phyloP scores from a whole-genome alignment of 345 rosid species.

The Clausena lansium region DNA sequence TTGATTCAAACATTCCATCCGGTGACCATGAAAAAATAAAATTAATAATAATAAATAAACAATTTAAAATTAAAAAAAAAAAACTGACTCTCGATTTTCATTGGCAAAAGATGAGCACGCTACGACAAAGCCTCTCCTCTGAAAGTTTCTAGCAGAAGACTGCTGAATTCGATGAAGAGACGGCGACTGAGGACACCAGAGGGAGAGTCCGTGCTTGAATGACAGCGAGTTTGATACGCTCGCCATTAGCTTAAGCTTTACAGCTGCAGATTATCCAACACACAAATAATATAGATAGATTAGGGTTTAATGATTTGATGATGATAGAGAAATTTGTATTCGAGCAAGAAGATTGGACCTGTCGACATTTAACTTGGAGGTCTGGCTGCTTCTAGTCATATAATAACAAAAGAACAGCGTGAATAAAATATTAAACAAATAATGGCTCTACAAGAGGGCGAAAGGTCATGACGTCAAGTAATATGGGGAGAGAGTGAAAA shows the following conservation, averaged over 20 bases:
- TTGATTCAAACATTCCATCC: not conserved
- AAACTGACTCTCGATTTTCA: slow-evolving; percentile 79
- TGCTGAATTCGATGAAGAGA: slow-evolving; percentile 41
- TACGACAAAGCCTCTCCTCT: slow-evolving; percentile 47
- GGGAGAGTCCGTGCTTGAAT: slow-evolving; percentile 56
- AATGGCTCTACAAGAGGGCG: slow-evolving; percentile 37
- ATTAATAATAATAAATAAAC: not conserved
- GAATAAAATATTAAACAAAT: slow-evolving; percentile 14
- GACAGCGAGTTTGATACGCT: slow-evolving; percentile 45
- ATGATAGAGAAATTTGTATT: not conserved
- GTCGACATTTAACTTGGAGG: slow-evolving; percentile 33
- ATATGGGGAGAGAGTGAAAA: not conserved
- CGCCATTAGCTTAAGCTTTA: slow-evolving; percentile 49
- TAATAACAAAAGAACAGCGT: not conserved
- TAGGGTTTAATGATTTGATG: slow-evolving; percentile 20
- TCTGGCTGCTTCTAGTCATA: not conserved
- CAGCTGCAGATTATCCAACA: slow-evolving; percentile 33
- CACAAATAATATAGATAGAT: slow-evolving; percentile 15
- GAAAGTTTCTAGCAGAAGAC: slow-evolving; percentile 29
- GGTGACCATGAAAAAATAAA: not conserved
- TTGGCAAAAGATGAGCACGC: slow-evolving; percentile 65
- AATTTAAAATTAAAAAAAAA: not conserved
- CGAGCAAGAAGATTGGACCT: slow-evolving; percentile 38
- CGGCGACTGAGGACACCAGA: slow-evolving; percentile 49
- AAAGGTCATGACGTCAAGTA: slow-evolving; percentile 24